phyloP scores from a whole-genome alignment of 129 eudicot genomes.

The Helianthus tuberosus region DNA sequence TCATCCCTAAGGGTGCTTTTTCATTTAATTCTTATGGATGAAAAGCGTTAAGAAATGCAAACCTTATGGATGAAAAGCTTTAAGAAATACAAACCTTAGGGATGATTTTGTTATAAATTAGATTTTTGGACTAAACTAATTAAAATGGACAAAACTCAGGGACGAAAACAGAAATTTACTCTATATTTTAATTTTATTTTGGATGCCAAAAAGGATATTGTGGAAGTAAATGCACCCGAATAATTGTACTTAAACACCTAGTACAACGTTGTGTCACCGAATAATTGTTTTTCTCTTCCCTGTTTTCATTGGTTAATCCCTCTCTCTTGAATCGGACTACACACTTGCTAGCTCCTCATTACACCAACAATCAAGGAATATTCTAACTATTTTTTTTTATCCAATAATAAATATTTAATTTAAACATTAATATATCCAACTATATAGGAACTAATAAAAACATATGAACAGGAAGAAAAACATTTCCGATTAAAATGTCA shows the following conservation, averaged over 20 bases:
- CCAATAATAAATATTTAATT: neutral
- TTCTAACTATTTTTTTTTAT: neutral
- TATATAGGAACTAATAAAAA: neutral
- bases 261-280: constrained; percentile 5
- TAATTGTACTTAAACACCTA: constrained; percentile 4
- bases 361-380: neutral
- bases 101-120: no score
- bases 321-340: neutral
- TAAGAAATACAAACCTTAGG: no score
- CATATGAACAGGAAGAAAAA: neutral
- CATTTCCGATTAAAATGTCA: neutral
- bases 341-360: neutral
- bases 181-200: no score
- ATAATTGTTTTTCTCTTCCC: constrained; percentile 13
- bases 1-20: no score
- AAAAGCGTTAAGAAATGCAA: no score
- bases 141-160: no score
- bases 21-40: no score
- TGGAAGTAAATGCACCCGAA: constrained; percentile 22
- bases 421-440: neutral
- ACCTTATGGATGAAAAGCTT: no score
- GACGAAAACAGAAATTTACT: no score
- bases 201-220: constrained; percentile 13
- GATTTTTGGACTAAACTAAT: no score
- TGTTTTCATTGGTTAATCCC: neutral